Conservation (phyloP, 768 basidiomycete genomes). For the Epithele typhae region DNA sequence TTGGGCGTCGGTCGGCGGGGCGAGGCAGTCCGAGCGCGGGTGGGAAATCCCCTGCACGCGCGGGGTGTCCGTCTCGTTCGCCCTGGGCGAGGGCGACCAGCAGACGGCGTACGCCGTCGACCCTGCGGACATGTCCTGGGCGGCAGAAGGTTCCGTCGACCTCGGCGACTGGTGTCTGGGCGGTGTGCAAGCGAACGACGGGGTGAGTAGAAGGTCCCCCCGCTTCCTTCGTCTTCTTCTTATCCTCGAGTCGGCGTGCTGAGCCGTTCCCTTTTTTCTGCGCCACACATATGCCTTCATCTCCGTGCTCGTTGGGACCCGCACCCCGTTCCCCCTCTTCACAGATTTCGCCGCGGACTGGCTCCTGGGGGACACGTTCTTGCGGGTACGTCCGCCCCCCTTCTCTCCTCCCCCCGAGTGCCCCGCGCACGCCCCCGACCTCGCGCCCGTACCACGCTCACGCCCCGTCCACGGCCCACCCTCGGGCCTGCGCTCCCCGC, state of each 20-base stretch:
- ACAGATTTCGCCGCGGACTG: constrained; percentile 55
- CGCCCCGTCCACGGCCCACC: too few species aligned
- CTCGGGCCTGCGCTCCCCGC: constrained; percentile 3
- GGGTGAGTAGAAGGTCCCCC: too few species aligned
- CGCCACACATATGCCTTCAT: too few species aligned
- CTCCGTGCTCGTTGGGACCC: constrained; percentile 4
- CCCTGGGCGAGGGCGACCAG: constrained; percentile 35
- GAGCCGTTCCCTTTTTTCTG: background rate
- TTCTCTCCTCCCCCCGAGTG: too few species aligned
- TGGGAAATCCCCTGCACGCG: constrained; percentile 52
- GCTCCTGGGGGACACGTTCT: constrained; percentile 56
- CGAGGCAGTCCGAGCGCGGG: constrained; percentile 32
- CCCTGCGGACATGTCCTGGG: constrained; percentile 50
- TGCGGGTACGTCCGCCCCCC: constrained; percentile 43
- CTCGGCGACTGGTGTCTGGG: constrained; percentile 49
- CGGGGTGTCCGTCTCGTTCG: constrained; percentile 41
- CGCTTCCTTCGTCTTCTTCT: constrained; percentile 1
- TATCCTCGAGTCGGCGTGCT: background rate
- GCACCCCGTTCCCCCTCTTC: background rate
- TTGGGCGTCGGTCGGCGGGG: constrained; percentile 44
- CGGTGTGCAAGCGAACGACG: constrained; percentile 51
- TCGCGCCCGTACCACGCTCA: too few species aligned
- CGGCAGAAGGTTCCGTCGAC: constrained; percentile 30
- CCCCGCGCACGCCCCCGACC: too few species aligned
- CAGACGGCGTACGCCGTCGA: constrained; percentile 40